These are phyloP conservation scores for Lactarius quietus DNA, from an alignment of 768 basidiomycete species.

Conservation along the genomic window DNA sequence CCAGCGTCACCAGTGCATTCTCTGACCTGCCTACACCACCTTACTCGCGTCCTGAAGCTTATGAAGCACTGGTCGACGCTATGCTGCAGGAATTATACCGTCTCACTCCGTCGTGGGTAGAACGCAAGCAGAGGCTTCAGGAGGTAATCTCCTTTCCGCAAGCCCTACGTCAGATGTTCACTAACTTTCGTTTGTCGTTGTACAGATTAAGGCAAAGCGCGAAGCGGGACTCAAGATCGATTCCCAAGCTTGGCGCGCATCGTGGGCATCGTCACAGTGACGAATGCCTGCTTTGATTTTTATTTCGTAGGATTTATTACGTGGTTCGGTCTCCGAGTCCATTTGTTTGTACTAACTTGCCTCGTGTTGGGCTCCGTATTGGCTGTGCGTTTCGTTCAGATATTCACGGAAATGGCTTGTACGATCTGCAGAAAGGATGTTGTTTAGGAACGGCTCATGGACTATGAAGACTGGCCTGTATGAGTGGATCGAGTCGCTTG, in stretches of 20 bases:
- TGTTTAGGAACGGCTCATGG: background rate
- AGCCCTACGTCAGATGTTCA: background rate
- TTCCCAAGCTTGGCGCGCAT: slow-evolving; percentile 14
- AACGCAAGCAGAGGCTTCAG: slow-evolving; percentile 23
- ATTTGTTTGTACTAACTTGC: slow-evolving; percentile 14
- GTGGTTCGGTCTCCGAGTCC: background rate
- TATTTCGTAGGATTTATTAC: slow-evolving; percentile 22
- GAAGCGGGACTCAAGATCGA: slow-evolving; percentile 18
- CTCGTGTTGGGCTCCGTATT: background rate
- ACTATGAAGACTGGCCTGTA: background rate
- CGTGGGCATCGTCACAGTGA: slow-evolving; percentile 16
- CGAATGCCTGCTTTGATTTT: background rate
- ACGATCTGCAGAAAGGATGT: background rate
- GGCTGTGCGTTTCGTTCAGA: background rate
- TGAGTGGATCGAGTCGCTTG: background rate
- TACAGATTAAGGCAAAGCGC: slow-evolving; percentile 19
- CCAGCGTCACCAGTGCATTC: slow-evolving; percentile 10
- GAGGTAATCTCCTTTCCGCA: slow-evolving; percentile 15
- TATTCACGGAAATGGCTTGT: slow-evolving; percentile 2
- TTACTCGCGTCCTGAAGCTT: slow-evolving; percentile 18
- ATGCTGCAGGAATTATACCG: slow-evolving; percentile 26
- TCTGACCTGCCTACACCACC: slow-evolving; percentile 16
- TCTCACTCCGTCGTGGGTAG: slow-evolving; percentile 25
- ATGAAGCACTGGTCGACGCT: slow-evolving; percentile 23
- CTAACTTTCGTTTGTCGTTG: background rate